A percentile compares a stretch with the other conserved stretches of the same genome.
phyloP scores from a whole-genome alignment of 2,329 filamentous ascomycete species.

The Ceratocystis albifundus region DNA sequence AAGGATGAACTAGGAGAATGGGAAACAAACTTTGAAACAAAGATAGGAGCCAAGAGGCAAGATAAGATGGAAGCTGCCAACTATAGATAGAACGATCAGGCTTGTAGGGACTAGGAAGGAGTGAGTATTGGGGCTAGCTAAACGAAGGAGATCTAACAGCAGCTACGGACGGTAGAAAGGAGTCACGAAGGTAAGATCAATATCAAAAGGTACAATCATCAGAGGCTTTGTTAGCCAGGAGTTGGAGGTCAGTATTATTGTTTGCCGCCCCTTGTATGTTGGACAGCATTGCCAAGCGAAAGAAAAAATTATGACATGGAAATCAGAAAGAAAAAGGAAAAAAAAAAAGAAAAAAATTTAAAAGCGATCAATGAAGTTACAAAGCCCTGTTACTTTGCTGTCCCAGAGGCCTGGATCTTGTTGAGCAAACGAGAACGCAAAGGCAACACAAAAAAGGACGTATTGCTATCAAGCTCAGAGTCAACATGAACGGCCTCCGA shows the following conservation, averaged over 20 bases:
- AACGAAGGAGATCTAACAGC: not conserved
- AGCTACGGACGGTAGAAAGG: not conserved
- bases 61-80: conserved; percentile 5
- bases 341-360: not conserved
- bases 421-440: not conserved
- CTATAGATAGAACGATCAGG: not conserved
- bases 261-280: not conserved
- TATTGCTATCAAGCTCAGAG: not conserved
- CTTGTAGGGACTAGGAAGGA: not conserved
- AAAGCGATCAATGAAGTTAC: too few species aligned
- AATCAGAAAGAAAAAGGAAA: too few species aligned
- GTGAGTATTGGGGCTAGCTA: not conserved
- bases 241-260: too few species aligned
- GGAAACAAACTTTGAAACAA: not conserved
- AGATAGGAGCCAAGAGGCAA: conserved; percentile 1
- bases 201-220: not conserved
- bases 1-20: not conserved
- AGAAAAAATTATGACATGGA: not conserved
- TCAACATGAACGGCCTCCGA: not conserved
- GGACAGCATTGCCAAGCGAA: not conserved
- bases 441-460: not conserved
- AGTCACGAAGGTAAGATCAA: not conserved
- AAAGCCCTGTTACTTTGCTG: not conserved
- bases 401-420: not conserved
- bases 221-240: not conserved